A percentile compares a stretch with the other conserved stretches of the same genome.
These are phyloP conservation scores for Penicillium ochrochloron DNA, from an alignment of 495 filamentous ascomycete species.

Conservation along the genomic window DNA sequence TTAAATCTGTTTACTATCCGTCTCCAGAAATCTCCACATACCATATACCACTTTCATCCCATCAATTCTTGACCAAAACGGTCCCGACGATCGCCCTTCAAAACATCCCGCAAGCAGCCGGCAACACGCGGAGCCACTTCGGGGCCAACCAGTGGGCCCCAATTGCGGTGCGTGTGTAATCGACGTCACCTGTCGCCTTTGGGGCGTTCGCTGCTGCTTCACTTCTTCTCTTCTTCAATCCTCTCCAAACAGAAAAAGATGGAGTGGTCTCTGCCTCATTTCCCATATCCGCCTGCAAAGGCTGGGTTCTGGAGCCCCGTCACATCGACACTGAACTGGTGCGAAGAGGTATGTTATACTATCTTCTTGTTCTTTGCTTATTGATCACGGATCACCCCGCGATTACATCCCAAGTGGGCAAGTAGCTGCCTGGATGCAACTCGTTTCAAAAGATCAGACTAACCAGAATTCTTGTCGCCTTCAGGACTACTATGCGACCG, in stretches of 20 bases:
- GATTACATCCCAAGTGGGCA: not conserved
- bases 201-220: slow-evolving; percentile 8
- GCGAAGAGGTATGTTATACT: slow-evolving; percentile 73
- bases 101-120: slow-evolving; percentile 17
- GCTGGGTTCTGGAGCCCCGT: slow-evolving; percentile 83
- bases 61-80: not conserved
- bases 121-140: slow-evolving; percentile 27
- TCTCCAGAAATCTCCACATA: not conserved
- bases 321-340: slow-evolving; percentile 91
- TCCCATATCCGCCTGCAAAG: slow-evolving; percentile 69
- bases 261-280: slow-evolving; percentile 53
- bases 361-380: not conserved
- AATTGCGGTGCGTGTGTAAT: slow-evolving; percentile 21
- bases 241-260: slow-evolving; percentile 28
- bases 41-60: not conserved
- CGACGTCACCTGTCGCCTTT: slow-evolving; percentile 32
- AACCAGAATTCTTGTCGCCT: not conserved
- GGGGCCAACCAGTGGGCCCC: slow-evolving; percentile 23
- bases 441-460: not conserved
- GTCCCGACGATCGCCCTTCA: not conserved
- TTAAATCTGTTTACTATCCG: not conserved
- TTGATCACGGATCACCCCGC: not conserved
- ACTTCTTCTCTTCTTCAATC: slow-evolving; percentile 9
- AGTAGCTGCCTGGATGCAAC: not conserved
- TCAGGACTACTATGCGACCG: slow-evolving; percentile 65